Evolutionary conservation across 2,329 filamentous ascomycete genomes (phyloP).

Genomic region (Penicillium sp.): DNA sequence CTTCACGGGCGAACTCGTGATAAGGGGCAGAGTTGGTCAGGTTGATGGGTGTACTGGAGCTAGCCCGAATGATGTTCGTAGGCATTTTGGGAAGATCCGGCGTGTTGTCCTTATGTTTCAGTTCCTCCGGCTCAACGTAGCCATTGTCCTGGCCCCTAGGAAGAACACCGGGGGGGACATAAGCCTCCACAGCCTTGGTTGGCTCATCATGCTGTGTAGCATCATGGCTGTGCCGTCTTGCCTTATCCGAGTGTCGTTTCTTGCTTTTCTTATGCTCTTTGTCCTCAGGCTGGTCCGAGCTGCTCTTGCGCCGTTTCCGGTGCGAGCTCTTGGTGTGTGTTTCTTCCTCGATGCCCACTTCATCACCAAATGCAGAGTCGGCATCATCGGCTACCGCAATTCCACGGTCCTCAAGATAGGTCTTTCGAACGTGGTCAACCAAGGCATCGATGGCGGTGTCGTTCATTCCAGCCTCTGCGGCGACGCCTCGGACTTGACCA

Average conservation of each 20-base stretch:
- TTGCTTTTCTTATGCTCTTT: background rate
- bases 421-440: constrained; percentile 23
- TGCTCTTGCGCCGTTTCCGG: constrained; percentile 10
- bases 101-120: background rate
- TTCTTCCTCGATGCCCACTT: constrained; percentile 19
- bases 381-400: background rate
- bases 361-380: constrained; percentile 22
- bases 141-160: background rate
- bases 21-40: background rate
- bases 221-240: background rate
- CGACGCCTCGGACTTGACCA: constrained; percentile 19
- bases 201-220: background rate
- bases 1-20: background rate
- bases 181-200: background rate
- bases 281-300: background rate
- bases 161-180: background rate
- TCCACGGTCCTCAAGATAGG: constrained; percentile 21
- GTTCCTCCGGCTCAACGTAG: no score
- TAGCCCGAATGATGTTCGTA: background rate
- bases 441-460: constrained; percentile 13
- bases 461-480: constrained; percentile 18
- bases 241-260: background rate
- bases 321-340: background rate
- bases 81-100: background rate
- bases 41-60: background rate